Conservation (phyloP, 495 filamentous ascomycete genomes). For the Cenococcum geophilum region DNA sequence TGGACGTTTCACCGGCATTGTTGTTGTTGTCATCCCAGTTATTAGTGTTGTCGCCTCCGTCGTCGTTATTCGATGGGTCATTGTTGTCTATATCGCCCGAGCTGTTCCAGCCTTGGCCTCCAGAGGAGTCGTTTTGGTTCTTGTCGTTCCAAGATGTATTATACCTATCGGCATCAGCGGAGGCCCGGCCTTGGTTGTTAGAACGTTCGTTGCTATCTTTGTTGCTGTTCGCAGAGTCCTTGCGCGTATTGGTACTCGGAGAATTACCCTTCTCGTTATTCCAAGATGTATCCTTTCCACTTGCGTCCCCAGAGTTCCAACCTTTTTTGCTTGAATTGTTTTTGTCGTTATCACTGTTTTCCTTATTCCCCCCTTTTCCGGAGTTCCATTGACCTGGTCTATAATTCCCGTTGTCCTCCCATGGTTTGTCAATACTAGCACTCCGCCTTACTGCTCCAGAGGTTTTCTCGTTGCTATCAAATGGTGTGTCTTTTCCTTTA, state of each 20-base stretch:
- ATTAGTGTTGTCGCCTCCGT: background rate
- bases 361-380: background rate
- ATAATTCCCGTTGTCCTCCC: background rate
- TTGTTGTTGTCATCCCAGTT: background rate
- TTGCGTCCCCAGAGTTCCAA: background rate
- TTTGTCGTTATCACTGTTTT: background rate
- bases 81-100: background rate
- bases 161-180: background rate
- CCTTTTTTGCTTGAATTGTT: background rate
- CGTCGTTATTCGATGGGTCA: background rate
- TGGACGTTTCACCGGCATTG: background rate
- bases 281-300: background rate
- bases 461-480: slow-evolving; percentile 1
- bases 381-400: background rate
- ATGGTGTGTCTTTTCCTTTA: background rate
- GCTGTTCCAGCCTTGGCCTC: slow-evolving; percentile 1
- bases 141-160: background rate
- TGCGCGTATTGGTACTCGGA: too few relatives aligned
- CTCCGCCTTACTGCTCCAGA: background rate
- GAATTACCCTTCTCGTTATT: background rate
- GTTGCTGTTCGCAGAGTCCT: background rate
- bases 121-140: slow-evolving; percentile 4
- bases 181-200: background rate
- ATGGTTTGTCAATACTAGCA: background rate
- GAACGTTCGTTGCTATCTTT: background rate